Conservation (phyloP, 306 rosid genomes). For the Malus sieversii region DNA sequence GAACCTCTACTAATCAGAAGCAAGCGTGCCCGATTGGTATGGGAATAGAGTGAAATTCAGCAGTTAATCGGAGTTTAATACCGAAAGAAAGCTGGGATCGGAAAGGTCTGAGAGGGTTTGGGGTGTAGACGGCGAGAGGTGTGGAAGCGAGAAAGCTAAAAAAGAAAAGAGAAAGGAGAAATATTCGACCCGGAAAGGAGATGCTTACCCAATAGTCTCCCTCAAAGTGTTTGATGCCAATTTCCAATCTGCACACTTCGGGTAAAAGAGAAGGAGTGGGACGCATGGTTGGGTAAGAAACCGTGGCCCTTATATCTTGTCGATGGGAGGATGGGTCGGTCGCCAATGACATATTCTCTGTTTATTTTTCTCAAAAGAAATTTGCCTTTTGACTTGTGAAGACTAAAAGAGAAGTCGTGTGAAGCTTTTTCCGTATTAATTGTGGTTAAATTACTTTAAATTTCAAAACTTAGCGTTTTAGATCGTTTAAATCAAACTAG, state of each 20-base stretch:
- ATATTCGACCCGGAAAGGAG: slow-evolving; percentile 20
- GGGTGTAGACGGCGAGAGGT: neutral
- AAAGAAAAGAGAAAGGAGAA: slow-evolving; percentile 17
- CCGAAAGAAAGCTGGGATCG: neutral
- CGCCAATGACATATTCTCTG: neutral
- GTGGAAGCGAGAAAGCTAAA: neutral
- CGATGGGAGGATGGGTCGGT: neutral
- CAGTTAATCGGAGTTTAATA: neutral
- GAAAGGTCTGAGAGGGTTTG: neutral
- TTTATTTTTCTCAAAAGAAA: neutral
- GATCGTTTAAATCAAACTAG: too few relatives aligned
- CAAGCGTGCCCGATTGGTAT: neutral
- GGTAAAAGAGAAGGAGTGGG: neutral
- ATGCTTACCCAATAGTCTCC: slow-evolving; percentile 20
- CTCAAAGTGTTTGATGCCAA: slow-evolving; percentile 27
- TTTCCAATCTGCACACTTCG: slow-evolving; percentile 5
- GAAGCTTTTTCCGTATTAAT: too few relatives aligned
- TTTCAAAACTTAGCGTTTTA: too few relatives aligned
- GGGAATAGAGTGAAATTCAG: neutral
- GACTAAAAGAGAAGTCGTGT: neutral
- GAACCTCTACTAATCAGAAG: slow-evolving; percentile 4
- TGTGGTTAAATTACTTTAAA: too few relatives aligned
- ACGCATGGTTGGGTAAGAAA: too few relatives aligned
- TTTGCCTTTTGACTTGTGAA: neutral
- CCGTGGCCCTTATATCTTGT: too few relatives aligned